Percentiles rank a stretch among this genome's conserved stretches.
phyloP scores from a whole-genome alignment of 176 grass and related monocot genomes.

The Cenchrus americanus region DNA sequence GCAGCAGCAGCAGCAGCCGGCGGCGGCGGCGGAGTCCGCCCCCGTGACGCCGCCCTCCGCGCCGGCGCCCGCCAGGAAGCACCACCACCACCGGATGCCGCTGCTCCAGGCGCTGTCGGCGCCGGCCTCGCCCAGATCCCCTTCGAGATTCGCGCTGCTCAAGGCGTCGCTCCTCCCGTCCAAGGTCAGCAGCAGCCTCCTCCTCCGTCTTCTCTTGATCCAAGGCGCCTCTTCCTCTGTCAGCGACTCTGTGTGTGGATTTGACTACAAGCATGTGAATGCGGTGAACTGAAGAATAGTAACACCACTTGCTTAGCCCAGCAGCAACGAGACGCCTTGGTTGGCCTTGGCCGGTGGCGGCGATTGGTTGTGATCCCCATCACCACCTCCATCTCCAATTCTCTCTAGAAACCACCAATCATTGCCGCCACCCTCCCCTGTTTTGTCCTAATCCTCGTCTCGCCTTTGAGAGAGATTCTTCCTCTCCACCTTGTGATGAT shows the following conservation, averaged over 20 bases:
- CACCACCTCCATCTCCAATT: too few relatives aligned
- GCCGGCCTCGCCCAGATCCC: slow-evolving; percentile 89
- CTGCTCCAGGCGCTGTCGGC: slow-evolving; percentile 68
- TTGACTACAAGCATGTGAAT: background rate
- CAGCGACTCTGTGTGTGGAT: background rate
- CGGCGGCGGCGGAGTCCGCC: slow-evolving; percentile 16
- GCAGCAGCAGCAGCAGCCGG: too few relatives aligned
- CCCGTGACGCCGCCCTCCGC: slow-evolving; percentile 21
- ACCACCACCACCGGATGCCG: slow-evolving; percentile 29
- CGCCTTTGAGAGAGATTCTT: slow-evolving; percentile 46
- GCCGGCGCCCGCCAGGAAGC: slow-evolving; percentile 22
- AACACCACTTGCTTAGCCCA: background rate
- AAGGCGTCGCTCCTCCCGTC: slow-evolving; percentile 76
- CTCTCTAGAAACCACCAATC: slow-evolving; percentile 32
- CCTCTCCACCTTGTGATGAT: slow-evolving; percentile 25
- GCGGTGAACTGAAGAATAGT: too few relatives aligned
- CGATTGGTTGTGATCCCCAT: slow-evolving; percentile 44
- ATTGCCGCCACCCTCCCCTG: slow-evolving; percentile 39
- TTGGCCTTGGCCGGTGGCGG: slow-evolving; percentile 9
- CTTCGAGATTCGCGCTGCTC: slow-evolving; percentile 80
- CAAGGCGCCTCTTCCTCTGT: background rate
- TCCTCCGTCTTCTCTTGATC: background rate
- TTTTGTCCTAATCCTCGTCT: slow-evolving; percentile 60
- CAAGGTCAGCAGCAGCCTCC: slow-evolving; percentile 31
- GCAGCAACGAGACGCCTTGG: background rate